A percentile compares a stretch with the other conserved stretches of the same genome.
Evolutionary conservation across 352 stramenopile species (phyloP).

Genomic region (Phytophthora crassamura): DNA sequence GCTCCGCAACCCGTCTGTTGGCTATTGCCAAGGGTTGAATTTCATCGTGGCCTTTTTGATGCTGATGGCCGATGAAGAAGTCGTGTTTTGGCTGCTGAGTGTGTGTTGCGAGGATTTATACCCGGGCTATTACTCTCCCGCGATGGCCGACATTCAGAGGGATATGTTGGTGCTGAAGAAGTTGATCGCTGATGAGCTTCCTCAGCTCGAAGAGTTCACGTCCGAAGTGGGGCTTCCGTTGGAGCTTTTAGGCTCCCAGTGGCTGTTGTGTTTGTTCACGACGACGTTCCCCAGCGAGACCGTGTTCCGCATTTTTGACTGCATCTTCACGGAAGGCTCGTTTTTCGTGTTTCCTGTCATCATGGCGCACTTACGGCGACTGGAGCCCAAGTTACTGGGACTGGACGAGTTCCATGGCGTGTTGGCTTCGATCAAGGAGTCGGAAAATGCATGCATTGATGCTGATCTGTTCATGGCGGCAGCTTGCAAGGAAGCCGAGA

Average conservation of each 20-base stretch:
- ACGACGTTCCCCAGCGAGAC: slow-evolving; percentile 91
- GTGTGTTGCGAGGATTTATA: slow-evolving; percentile 91
- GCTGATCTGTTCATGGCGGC: slow-evolving; percentile 64
- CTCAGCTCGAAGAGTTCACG: slow-evolving; percentile 77
- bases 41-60: slow-evolving; percentile 91
- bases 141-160: slow-evolving; percentile 90
- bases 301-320: slow-evolving; percentile 89
- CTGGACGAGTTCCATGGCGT: slow-evolving; percentile 76
- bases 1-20: slow-evolving; percentile 75
- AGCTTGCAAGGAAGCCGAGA: slow-evolving; percentile 52
- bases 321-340: slow-evolving; percentile 83
- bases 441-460: slow-evolving; percentile 70
- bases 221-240: slow-evolving; percentile 81
- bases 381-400: slow-evolving; percentile 57
- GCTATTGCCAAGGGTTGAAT: slow-evolving; percentile 91
- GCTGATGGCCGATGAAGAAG: slow-evolving; percentile 84
- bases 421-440: slow-evolving; percentile 76
- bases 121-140: slow-evolving; percentile 88
- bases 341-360: slow-evolving; percentile 87
- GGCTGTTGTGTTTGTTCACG: slow-evolving; percentile 92
- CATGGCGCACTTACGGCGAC: slow-evolving; percentile 72
- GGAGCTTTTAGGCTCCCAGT: slow-evolving; percentile 89
- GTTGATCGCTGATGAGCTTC: slow-evolving; percentile 85
- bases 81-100: slow-evolving; percentile 89
- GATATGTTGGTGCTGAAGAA: slow-evolving; percentile 91